Conservation (phyloP, 2,329 filamentous ascomycete genomes). For the Calonectria fujianensis region DNA sequence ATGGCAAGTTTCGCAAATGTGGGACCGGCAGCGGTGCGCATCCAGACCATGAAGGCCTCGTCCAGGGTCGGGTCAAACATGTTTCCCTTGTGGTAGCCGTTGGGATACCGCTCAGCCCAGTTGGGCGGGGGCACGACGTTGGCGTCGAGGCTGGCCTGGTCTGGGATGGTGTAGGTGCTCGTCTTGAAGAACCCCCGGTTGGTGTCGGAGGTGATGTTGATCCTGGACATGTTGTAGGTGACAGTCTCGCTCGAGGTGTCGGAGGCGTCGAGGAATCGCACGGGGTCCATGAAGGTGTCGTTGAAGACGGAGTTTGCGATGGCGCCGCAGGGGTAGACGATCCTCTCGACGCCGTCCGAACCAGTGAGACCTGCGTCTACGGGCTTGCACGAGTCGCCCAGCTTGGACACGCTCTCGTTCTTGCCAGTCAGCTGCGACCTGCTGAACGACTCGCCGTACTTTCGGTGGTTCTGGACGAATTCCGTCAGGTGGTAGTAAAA, state of each 20-base stretch:
- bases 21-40: slow-evolving; percentile 16
- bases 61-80: slow-evolving; percentile 11
- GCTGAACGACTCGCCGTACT: slow-evolving; percentile 9
- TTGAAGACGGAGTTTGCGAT: slow-evolving; percentile 23
- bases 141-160: neutral
- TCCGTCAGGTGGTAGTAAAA: slow-evolving; percentile 23
- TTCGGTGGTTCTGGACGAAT: slow-evolving; percentile 19
- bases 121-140: slow-evolving; percentile 14
- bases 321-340: slow-evolving; percentile 21
- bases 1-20: slow-evolving; percentile 6
- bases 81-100: slow-evolving; percentile 13
- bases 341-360: slow-evolving; percentile 14
- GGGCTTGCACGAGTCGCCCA: neutral
- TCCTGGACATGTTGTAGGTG: slow-evolving; percentile 13
- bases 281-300: slow-evolving; percentile 16
- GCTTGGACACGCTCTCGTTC: slow-evolving; percentile 3
- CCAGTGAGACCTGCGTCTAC: neutral
- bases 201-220: slow-evolving; percentile 9
- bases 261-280: slow-evolving; percentile 11
- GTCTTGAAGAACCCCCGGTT: slow-evolving; percentile 9
- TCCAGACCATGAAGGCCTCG: slow-evolving; percentile 19
- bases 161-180: slow-evolving; percentile 9
- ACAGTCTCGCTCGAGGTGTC: slow-evolving; percentile 9
- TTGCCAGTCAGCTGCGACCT: slow-evolving; percentile 2
- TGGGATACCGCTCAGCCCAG: slow-evolving; percentile 18